A percentile compares a stretch with the other conserved stretches of the same genome.
These are phyloP conservation scores for Boechera stricta DNA, from an alignment of 345 rosid species.

Conservation along the genomic window DNA sequence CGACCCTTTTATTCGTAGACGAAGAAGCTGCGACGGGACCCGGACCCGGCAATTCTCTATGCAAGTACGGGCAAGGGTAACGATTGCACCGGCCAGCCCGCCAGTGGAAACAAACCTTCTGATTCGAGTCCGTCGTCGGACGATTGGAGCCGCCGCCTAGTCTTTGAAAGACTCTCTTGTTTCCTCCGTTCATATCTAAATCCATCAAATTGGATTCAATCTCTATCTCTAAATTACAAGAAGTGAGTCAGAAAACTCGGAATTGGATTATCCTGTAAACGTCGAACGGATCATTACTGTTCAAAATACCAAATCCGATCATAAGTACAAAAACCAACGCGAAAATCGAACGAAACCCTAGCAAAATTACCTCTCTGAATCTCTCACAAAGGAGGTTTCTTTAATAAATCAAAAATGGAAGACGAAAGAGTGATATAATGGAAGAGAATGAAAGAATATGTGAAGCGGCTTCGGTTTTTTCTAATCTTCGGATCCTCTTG, in stretches of 20 bases:
- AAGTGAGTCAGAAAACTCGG: conserved; percentile 6
- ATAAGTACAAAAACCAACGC: conserved; percentile 13
- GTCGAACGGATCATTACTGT: conserved; percentile 29
- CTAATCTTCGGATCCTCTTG: neutral
- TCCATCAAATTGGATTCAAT: conserved; percentile 54
- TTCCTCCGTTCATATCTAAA: conserved; percentile 69
- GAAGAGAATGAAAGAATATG: conserved; percentile 10
- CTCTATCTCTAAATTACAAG: neutral
- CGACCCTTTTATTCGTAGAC: conserved; percentile 60
- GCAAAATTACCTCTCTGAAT: conserved; percentile 26
- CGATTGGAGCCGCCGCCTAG: conserved; percentile 55
- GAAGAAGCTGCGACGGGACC: conserved; percentile 10
- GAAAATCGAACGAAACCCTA: conserved; percentile 14
- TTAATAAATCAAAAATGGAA: neutral
- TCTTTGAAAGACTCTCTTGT: conserved; percentile 71
- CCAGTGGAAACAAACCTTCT: conserved; percentile 87
- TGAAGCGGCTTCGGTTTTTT: conserved; percentile 23
- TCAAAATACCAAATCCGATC: conserved; percentile 33
- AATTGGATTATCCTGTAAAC: conserved; percentile 28
- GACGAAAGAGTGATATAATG: neutral
- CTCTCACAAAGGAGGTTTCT: conserved; percentile 4
- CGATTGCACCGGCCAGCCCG: conserved; percentile 85
- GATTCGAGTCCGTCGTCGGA: conserved; percentile 48
- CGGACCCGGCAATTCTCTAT: conserved; percentile 64
- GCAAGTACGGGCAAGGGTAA: conserved; percentile 72